These are phyloP conservation scores for Magnaporthiopsis incrustans DNA, from an alignment of 2,329 filamentous ascomycete genomes.

Conservation along the genomic window DNA sequence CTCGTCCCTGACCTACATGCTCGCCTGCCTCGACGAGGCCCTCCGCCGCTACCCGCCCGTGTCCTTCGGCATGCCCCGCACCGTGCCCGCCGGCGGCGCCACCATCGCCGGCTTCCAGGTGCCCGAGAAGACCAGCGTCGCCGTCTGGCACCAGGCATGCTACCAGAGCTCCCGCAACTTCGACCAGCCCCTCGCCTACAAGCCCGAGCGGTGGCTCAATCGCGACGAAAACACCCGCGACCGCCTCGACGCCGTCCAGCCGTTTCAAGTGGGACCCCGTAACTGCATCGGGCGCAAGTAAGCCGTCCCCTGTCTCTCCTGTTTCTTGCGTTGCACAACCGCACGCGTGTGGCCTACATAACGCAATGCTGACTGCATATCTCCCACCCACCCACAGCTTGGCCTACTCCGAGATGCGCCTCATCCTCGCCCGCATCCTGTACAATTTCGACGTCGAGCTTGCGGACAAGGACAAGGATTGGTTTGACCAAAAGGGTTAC, in stretches of 20 bases:
- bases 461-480: conserved; percentile 26
- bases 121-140: conserved; percentile 24
- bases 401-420: conserved; percentile 41
- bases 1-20: conserved; percentile 22
- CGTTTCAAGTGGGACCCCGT: conserved; percentile 39
- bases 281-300: conserved; percentile 37
- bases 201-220: conserved; percentile 37
- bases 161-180: conserved; percentile 36
- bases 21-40: conserved; percentile 27
- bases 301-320: background rate
- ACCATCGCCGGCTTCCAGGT: background rate
- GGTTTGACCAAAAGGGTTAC: conserved; percentile 17
- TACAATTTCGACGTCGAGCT: conserved; percentile 41
- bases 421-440: conserved; percentile 38
- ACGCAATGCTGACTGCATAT: background rate
- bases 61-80: conserved; percentile 18
- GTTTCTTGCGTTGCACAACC: too few species aligned
- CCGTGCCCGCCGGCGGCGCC: conserved; percentile 21
- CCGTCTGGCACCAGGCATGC: conserved; percentile 34
- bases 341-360: background rate
- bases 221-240: conserved; percentile 19
- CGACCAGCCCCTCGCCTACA: conserved; percentile 33
- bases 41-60: conserved; percentile 27
- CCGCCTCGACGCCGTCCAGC: conserved; percentile 35
- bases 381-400: conserved; percentile 17